phyloP scores from a whole-genome alignment of 345 rosid species.

The Eucalyptus fibrosa region DNA sequence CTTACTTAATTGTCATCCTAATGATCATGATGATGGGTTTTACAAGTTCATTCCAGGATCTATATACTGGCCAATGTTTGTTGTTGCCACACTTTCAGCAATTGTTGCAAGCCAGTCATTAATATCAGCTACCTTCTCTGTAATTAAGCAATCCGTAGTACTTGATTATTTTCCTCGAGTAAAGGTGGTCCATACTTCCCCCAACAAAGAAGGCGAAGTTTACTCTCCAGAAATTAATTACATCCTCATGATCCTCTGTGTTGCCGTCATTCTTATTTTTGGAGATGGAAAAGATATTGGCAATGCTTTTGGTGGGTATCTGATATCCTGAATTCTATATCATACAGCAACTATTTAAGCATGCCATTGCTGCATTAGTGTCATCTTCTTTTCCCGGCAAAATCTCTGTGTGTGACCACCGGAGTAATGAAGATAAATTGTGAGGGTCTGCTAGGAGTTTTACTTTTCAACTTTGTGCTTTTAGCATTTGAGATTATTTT shows the following conservation, averaged over 20 bases:
- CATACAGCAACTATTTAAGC: neutral
- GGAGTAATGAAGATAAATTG: neutral
- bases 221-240: conserved; percentile 85
- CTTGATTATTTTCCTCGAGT: conserved; percentile 86
- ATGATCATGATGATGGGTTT: conserved; percentile 58
- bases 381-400: neutral
- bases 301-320: conserved; percentile 60
- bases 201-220: conserved; percentile 72
- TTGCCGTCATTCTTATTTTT: conserved; percentile 64
- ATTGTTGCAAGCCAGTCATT: conserved; percentile 83
- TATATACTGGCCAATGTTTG: conserved; percentile 78
- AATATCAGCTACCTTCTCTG: conserved; percentile 83
- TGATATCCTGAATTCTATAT: neutral
- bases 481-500: neutral
- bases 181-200: conserved; percentile 78
- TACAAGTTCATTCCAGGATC: conserved; percentile 64
- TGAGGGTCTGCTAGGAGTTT: neutral
- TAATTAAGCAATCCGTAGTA: conserved; percentile 83
- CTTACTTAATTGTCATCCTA: conserved; percentile 58
- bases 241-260: conserved; percentile 77
- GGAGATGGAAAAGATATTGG: conserved; percentile 81
- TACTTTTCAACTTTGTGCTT: neutral
- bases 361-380: neutral
- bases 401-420: neutral
- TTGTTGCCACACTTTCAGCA: conserved; percentile 66